phyloP scores from a whole-genome alignment of 768 basidiomycete species.

The Clavaria fumosa region DNA sequence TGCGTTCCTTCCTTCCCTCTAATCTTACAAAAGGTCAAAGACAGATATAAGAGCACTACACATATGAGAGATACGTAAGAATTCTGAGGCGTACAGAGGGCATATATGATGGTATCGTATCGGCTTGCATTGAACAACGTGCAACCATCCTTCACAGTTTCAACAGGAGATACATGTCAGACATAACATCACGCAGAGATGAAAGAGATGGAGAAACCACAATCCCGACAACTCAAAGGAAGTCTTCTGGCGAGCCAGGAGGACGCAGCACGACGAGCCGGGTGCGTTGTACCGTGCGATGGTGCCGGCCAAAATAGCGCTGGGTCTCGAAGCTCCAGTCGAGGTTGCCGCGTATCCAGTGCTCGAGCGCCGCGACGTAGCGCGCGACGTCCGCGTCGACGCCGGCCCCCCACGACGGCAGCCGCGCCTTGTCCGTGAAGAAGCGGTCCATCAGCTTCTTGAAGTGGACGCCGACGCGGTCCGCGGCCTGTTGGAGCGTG shows the following conservation, averaged over 20 bases:
- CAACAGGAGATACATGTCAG: too few species aligned
- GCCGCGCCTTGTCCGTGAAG: conserved; percentile 25
- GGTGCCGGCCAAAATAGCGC: conserved; percentile 47
- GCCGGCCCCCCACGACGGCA: conserved; percentile 33
- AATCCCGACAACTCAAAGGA: conserved; percentile 18
- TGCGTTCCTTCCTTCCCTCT: too few species aligned
- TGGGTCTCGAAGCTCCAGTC: conserved; percentile 59
- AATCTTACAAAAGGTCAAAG: too few species aligned
- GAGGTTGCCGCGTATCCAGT: conserved; percentile 49
- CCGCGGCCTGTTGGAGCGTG: conserved; percentile 41
- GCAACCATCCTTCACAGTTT: too few species aligned
- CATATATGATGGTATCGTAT: too few species aligned
- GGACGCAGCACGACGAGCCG: conserved; percentile 30
- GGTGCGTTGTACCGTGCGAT: conserved; percentile 35
- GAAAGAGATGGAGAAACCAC: neutral
- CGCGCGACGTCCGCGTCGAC: conserved; percentile 35
- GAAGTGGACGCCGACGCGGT: conserved; percentile 39
- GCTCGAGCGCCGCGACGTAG: conserved; percentile 40
- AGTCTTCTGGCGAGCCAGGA: conserved; percentile 20
- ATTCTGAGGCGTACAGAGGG: too few species aligned
- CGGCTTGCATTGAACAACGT: too few species aligned
- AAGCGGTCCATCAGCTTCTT: conserved; percentile 35
- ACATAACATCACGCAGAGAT: too few species aligned
- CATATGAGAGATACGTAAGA: too few species aligned
- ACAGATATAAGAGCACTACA: too few species aligned